Evolutionary conservation across 2,329 filamentous ascomycete species (phyloP), one percentile per base, ranked within the genome.

Genomic region (Metarhizium robertsii): DNA sequence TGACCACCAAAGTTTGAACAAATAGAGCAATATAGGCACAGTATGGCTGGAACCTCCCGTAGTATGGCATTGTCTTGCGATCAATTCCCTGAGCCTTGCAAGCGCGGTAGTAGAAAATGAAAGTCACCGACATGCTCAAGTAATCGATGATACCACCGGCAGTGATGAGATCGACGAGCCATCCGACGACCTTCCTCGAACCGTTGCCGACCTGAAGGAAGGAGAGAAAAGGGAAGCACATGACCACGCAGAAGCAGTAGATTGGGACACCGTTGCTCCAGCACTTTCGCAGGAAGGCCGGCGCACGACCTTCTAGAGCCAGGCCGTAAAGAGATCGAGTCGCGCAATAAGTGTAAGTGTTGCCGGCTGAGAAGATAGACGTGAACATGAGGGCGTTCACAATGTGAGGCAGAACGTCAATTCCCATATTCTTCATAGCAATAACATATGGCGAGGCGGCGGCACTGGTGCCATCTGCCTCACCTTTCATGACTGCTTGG

Each of bases 371-470:
- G 61, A 73, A 73, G 59, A 73, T 73, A 55, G 70, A 72, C 6
- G 71, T 74, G 55, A 73, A 58, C 66, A 74, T 68, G 53, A 75
- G 66, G 16, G 80, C 82, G 61, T 85, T 85, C 60, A 82, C 75
- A 18, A 85, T 72, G 53, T 81, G 73, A 7, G 81, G 80, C 34
- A 85, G 74, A 11, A 77, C 78, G 0, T 65, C 62, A 54, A 85
- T 74, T 10, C 73, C 69, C 58, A 84, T 61, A 60, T 80, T 80
- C 52, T 73, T 67, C 78, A 84, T 83, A 51, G 81, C 81, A 62
- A 85, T 83, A 55, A 84, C 81, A 61, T 84, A 85, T 2, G 82
- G 82, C 32, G 81, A 85, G 0, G 80, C 79, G 11, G 78, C 78
- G 8, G 80, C 81, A 5, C 68, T 66, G 11, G 64, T 58, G 14